phyloP scores from a whole-genome alignment of 75 land plant genomes.

The Azolla pinnata region DNA sequence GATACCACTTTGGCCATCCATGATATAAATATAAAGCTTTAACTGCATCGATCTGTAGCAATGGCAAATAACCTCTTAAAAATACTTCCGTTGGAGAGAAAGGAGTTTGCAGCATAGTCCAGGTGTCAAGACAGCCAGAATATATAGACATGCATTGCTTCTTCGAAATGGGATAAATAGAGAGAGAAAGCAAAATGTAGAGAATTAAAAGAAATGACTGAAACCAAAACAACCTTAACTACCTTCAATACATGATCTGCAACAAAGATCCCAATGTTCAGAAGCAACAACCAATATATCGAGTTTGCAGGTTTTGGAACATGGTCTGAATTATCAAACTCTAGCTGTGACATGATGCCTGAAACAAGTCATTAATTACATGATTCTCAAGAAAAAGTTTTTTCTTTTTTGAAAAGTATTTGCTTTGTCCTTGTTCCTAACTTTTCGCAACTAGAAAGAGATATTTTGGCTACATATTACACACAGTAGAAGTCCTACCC shows the following conservation, averaged over 20 bases:
- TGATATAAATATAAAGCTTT: conserved; percentile 71
- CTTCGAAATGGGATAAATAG: not conserved
- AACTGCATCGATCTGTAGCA: conserved; percentile 39
- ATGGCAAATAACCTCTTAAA: too few species aligned
- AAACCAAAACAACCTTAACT: not conserved
- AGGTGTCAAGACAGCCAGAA: too few species aligned
- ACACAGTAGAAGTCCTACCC: too few species aligned
- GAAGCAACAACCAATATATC: conserved; percentile 72
- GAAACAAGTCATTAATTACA: too few species aligned
- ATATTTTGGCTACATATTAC: too few species aligned
- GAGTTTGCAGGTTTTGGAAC: conserved; percentile 47
- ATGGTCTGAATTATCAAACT: conserved; percentile 45
- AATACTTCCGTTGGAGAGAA: too few species aligned
- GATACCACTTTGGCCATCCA: conserved; percentile 78
- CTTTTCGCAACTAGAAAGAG: too few species aligned
- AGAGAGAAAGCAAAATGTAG: conserved; percentile 1
- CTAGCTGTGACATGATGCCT: conserved; percentile 75
- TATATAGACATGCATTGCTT: too few species aligned
- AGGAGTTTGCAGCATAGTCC: too few species aligned
- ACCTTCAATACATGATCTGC: conserved; percentile 85
- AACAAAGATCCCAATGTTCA: conserved; percentile 66
- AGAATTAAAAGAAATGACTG: not conserved
- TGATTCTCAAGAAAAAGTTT: too few species aligned
- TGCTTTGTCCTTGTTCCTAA: too few species aligned
- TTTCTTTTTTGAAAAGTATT: too few species aligned